Percentiles rank a stretch among this genome's conserved stretches.
Evolutionary conservation across 768 basidiomycete species (phyloP).

Genomic region (Rhodocollybia butyracea): DNA sequence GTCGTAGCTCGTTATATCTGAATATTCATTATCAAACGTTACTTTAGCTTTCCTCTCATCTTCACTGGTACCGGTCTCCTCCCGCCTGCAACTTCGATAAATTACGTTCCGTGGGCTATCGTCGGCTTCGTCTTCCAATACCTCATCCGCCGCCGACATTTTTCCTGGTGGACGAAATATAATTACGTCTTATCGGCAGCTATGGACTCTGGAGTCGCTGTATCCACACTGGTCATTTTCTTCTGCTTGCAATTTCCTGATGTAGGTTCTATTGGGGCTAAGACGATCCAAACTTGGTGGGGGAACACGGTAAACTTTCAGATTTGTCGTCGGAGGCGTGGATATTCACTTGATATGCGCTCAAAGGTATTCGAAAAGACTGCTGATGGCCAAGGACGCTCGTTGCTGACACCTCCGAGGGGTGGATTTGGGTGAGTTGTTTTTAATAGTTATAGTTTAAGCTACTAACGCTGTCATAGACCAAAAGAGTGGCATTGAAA

Average conservation of each 20-base stretch:
- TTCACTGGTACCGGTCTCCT: slow-evolving; percentile 60
- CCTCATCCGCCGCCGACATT: slow-evolving; percentile 52
- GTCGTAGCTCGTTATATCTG: slow-evolving; percentile 20
- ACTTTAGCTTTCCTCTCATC: slow-evolving; percentile 45
- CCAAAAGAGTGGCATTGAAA: neutral
- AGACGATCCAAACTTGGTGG: slow-evolving; percentile 64
- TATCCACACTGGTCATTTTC: slow-evolving; percentile 44
- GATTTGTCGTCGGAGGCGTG: too few species aligned
- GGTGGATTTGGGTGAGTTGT: slow-evolving; percentile 33
- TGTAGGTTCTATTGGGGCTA: slow-evolving; percentile 55
- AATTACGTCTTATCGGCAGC: slow-evolving; percentile 56
- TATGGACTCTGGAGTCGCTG: slow-evolving; percentile 49
- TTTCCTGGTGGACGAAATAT: slow-evolving; percentile 72
- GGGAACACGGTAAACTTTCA: slow-evolving; percentile 46
- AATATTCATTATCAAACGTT: neutral
- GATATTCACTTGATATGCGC: slow-evolving; percentile 4
- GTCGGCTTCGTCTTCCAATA: slow-evolving; percentile 59
- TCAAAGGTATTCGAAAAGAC: slow-evolving; percentile 25
- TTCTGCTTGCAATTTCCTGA: slow-evolving; percentile 57
- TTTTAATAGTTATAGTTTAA: too few species aligned
- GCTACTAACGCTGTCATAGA: neutral
- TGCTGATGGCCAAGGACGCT: slow-evolving; percentile 37
- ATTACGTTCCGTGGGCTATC: slow-evolving; percentile 66
- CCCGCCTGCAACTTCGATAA: slow-evolving; percentile 65
- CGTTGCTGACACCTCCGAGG: slow-evolving; percentile 27